Percentiles rank a stretch among this genome's conserved stretches.
Conservation (phyloP, 441 rosid genomes). For the Codiaeum variegatum region DNA sequence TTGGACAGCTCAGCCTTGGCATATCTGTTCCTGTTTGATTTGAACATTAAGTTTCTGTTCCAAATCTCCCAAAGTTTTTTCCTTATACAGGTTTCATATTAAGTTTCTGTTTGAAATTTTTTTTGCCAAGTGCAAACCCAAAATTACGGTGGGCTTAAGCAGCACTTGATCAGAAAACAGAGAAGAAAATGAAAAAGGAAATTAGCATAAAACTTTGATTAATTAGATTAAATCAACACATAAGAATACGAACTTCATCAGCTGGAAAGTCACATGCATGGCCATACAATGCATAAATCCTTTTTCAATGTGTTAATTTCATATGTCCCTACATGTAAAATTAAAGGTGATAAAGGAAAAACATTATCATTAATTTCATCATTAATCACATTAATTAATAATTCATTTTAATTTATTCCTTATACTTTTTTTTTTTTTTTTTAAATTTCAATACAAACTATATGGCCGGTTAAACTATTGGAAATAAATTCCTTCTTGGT, state of each 20-base stretch:
- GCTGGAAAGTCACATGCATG: neutral
- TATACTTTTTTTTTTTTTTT: neutral
- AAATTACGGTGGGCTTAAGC: conserved; percentile 9
- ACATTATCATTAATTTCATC: neutral
- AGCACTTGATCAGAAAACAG: neutral
- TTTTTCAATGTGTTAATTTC: neutral
- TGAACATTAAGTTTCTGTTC: conserved; percentile 16
- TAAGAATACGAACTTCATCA: neutral
- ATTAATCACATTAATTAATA: neutral
- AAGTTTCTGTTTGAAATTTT: too few species aligned
- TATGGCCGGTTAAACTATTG: neutral
- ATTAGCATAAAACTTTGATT: neutral
- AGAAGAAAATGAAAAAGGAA: neutral
- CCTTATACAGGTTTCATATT: too few species aligned
- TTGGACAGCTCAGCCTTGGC: conserved; percentile 27
- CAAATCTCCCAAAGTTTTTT: conserved; percentile 14
- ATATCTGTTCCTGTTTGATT: conserved; percentile 8
- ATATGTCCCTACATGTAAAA: neutral
- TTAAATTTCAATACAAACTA: conserved; percentile 3
- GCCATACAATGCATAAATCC: neutral
- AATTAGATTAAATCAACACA: neutral
- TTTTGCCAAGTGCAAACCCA: too few species aligned
- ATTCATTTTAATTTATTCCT: neutral
- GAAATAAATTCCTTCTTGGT: neutral
- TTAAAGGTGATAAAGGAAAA: conserved; percentile 3